Evolutionary conservation across 805 yeast species (phyloP).

Genomic region (Kodamaea laetipori): DNA sequence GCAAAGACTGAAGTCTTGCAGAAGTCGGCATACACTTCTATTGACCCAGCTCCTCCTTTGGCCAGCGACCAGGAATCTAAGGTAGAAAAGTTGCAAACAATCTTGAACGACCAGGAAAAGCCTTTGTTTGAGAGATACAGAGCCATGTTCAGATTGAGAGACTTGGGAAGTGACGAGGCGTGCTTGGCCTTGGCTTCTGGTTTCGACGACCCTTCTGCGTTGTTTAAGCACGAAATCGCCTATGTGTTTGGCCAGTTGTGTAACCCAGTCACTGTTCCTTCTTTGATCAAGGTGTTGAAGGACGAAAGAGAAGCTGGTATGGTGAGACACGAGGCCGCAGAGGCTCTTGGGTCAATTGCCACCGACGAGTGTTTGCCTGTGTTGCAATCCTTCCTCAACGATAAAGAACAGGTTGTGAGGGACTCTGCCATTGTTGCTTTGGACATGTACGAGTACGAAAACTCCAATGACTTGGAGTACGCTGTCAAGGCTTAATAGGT

Average conservation of each 20-base stretch:
- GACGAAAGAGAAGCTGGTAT: constrained; percentile 86
- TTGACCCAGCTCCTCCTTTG: constrained; percentile 98
- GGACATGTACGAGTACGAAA: constrained; percentile 97
- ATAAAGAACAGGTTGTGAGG: constrained; percentile 86
- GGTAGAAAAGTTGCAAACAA: constrained; percentile 62
- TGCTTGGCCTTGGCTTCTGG: constrained; percentile 90
- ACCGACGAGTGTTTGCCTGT: constrained; percentile 94
- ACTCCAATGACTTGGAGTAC: constrained; percentile 78
- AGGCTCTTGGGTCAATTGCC: constrained; percentile 95
- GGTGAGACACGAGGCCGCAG: constrained; percentile 99
- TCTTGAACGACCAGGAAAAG: constrained; percentile 72
- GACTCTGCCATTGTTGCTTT: constrained; percentile 96
- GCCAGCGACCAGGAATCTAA: constrained; percentile 57
- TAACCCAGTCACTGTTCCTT: constrained; percentile 89
- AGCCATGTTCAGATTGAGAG: constrained; percentile 97
- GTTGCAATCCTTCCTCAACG: constrained; percentile 73
- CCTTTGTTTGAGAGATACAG: constrained; percentile 93
- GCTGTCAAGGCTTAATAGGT: constrained; percentile 30
- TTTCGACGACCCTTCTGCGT: constrained; percentile 84
- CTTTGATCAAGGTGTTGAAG: constrained; percentile 78
- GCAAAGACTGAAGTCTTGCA: constrained; percentile 71
- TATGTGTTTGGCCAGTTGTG: constrained; percentile 97
- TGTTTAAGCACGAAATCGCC: constrained; percentile 97
- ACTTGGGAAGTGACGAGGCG: constrained; percentile 91
- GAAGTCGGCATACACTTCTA: constrained; percentile 75